Evolutionary conservation across 352 stramenopile genomes (phyloP).

Genomic region (Globisporangium parvum): DNA sequence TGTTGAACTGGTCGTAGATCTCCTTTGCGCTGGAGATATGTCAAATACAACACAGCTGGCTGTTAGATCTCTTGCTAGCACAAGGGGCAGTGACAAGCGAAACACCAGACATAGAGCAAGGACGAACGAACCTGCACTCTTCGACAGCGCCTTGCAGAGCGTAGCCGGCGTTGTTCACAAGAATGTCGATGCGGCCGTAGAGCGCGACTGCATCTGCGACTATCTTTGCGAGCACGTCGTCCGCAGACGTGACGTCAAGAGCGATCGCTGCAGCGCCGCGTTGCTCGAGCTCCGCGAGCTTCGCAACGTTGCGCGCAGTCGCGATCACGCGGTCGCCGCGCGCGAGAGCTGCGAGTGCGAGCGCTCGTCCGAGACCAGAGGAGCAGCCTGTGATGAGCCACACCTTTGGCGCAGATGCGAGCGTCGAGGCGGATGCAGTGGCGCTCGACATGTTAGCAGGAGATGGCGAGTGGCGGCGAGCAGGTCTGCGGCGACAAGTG

Average conservation of each 20-base stretch:
- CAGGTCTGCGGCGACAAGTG: background rate
- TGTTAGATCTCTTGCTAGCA: too few relatives aligned
- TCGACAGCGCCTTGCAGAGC: conserved; percentile 37
- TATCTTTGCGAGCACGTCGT: conserved; percentile 22
- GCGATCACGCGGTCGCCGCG: conserved; percentile 42
- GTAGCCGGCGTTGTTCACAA: conserved; percentile 50
- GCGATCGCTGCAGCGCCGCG: conserved; percentile 21
- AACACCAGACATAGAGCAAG: too few relatives aligned
- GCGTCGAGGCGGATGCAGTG: conserved; percentile 1
- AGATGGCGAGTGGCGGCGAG: background rate
- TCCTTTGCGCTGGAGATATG: conserved; percentile 10
- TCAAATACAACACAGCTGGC: background rate
- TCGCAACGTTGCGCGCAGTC: conserved; percentile 30
- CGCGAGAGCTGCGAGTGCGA: conserved; percentile 33
- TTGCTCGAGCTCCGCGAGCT: conserved; percentile 27
- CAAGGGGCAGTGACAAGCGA: too few relatives aligned
- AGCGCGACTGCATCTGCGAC: conserved; percentile 24
- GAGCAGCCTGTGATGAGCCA: conserved; percentile 53
- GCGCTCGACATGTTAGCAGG: background rate
- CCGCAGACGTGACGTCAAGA: conserved; percentile 39
- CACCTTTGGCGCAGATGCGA: conserved; percentile 19
- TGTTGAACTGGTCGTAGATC: conserved; percentile 22
- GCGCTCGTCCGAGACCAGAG: conserved; percentile 38
- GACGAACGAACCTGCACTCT: conserved; percentile 20
- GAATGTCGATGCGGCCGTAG: conserved; percentile 42